Evolutionary conservation across 495 filamentous ascomycete genomes (phyloP), one percentile per base, ranked within the genome.

Genomic region (Penicillium mononematosum): DNA sequence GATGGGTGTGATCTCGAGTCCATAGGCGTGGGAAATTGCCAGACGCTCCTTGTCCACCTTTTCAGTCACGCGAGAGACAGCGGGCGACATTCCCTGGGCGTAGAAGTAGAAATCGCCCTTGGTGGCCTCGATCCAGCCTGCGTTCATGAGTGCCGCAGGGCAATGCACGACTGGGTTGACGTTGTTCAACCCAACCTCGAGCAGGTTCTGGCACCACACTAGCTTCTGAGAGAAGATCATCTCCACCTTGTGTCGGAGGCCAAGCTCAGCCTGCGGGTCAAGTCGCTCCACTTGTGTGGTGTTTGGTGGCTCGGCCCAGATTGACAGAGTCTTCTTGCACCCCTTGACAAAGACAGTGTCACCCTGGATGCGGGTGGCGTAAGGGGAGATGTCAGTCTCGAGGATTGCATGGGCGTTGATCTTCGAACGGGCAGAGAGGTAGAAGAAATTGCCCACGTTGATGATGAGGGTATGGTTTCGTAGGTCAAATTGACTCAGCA

Each of bases 391-490:
- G 20, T 62, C 60, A 45, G 60, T 62, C 46, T 62, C 60, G 36
- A 62, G 55, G 46, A 62, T 55, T 17, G 50, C 46, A 17, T 58
- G 36, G 45, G 55, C 50, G 27, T 62, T 62, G 60, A 58, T 46
- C 27, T 58, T 62, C 50, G 58, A 56, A 42, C 60, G 60, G 11
- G 60, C 55, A 19, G 60, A 45, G 36, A 62, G 55, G 51, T 58
- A 62, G 60, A 62, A 62, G 55, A 62, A 62, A 51, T 62, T 62
- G 38, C 60, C 60, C n/a, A 62, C 60, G 31, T 62, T 62, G 45
- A 62, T 55, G 27, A 62, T 55, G 29, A 62, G 55, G 31, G 55
- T 58, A 50, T 62, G 60, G 8, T 58, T 58, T 14, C 41, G 50
- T 10, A 62, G 39, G 41, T 62, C 55, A 24, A 54, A 58, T 24